These are phyloP conservation scores for Claviceps paspali DNA, from an alignment of 2,329 filamentous ascomycete species.

Conservation along the genomic window DNA sequence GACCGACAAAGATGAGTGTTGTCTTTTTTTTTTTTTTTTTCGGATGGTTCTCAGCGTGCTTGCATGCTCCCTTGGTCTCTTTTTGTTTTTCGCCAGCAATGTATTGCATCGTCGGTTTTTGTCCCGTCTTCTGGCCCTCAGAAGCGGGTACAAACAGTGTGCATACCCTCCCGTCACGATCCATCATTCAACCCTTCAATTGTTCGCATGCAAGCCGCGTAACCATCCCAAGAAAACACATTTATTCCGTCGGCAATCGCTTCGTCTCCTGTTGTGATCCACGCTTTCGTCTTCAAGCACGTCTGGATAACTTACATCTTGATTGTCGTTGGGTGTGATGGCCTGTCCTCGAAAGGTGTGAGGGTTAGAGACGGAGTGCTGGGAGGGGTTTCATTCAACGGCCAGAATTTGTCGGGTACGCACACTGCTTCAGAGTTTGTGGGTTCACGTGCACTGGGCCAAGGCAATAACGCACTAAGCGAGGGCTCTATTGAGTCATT, in stretches of 20 bases:
- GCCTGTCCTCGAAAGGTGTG: slow-evolving; percentile 25
- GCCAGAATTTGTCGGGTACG: slow-evolving; percentile 25
- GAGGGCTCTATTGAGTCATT: slow-evolving; percentile 23
- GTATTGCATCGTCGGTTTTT: background rate
- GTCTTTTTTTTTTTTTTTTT: background rate
- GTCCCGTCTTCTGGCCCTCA: background rate
- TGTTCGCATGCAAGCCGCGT: slow-evolving; percentile 2
- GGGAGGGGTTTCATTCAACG: slow-evolving; percentile 23
- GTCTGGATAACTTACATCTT: slow-evolving; percentile 26
- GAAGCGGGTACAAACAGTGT: background rate
- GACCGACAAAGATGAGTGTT: too few species aligned
- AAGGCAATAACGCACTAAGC: slow-evolving; percentile 20
- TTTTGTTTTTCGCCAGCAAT: too few species aligned
- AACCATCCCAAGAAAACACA: slow-evolving; percentile 1
- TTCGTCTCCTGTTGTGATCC: background rate
- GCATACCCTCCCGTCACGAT: background rate
- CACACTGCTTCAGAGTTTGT: slow-evolving; percentile 21
- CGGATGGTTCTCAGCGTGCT: background rate
- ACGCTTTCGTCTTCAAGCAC: background rate
- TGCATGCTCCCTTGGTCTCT: slow-evolving; percentile 1
- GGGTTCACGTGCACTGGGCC: slow-evolving; percentile 25
- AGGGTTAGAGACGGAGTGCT: slow-evolving; percentile 17
- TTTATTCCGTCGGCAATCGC: slow-evolving; percentile 3
- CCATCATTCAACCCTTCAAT: background rate
- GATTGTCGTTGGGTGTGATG: slow-evolving; percentile 26